These are phyloP conservation scores for Aspergillus sp. DNA, from an alignment of 2,329 filamentous ascomycete genomes.

Conservation along the genomic window DNA sequence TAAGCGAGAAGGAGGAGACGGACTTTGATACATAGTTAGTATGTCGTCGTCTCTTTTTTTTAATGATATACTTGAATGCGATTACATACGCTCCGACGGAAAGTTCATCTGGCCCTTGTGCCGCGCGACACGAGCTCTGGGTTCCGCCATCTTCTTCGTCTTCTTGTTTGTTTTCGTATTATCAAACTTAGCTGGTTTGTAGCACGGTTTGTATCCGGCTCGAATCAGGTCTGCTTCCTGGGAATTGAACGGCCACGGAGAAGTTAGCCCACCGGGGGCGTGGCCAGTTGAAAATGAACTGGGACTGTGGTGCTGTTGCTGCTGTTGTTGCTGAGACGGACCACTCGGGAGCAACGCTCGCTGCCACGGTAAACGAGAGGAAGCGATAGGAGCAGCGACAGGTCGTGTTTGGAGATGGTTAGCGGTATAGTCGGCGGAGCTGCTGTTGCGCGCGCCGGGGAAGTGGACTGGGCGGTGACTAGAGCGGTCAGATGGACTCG, in stretches of 20 bases:
- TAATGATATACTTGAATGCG: neutral
- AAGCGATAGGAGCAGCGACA: neutral
- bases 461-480: slow-evolving; percentile 6
- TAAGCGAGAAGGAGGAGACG: slow-evolving; percentile 38
- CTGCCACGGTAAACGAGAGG: neutral
- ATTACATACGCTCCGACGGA: slow-evolving; percentile 55
- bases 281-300: slow-evolving; percentile 7
- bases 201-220: slow-evolving; percentile 17
- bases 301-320: neutral
- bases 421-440: neutral
- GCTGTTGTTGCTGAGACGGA: neutral
- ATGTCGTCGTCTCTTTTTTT: neutral
- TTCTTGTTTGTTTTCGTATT: neutral
- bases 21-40: slow-evolving; percentile 17
- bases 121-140: slow-evolving; percentile 65
- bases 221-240: slow-evolving; percentile 16
- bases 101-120: slow-evolving; percentile 82
- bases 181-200: slow-evolving; percentile 5
- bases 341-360: neutral
- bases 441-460: neutral
- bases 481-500: neutral
- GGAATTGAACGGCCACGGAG: slow-evolving; percentile 16
- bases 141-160: slow-evolving; percentile 53
- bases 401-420: neutral
- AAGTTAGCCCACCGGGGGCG: slow-evolving; percentile 9